phyloP scores from a whole-genome alignment of 2,329 filamentous ascomycete genomes.

The Alternaria rosae region DNA sequence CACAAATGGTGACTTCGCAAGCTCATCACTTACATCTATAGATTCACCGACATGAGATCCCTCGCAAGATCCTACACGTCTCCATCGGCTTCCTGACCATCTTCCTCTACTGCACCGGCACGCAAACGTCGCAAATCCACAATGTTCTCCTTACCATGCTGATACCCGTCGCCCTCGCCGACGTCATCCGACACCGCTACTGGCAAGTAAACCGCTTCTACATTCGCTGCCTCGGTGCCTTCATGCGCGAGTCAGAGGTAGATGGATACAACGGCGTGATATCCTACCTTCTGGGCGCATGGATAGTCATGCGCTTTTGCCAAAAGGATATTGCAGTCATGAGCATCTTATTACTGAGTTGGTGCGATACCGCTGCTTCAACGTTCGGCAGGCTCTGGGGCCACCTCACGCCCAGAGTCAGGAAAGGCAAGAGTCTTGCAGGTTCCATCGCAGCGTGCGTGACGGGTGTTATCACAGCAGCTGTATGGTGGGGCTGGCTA shows the following conservation, averaged over 20 bases:
- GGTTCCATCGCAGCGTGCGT: slow-evolving; percentile 85
- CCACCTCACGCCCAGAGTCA: slow-evolving; percentile 83
- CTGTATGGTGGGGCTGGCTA: slow-evolving; percentile 86
- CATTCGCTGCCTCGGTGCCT: slow-evolving; percentile 80
- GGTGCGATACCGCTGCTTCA: slow-evolving; percentile 97
- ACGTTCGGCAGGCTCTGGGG: slow-evolving; percentile 93
- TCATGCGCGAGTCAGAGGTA: slow-evolving; percentile 98
- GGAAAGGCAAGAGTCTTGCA: slow-evolving; percentile 88
- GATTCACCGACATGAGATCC: slow-evolving; percentile 92
- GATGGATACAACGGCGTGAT: slow-evolving; percentile 96
- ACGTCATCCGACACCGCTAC: slow-evolving; percentile 83
- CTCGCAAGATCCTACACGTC: slow-evolving; percentile 89
- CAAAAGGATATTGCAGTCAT: slow-evolving; percentile 94
- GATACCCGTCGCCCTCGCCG: slow-evolving; percentile 82
- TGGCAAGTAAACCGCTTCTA: slow-evolving; percentile 85
- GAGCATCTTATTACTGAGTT: slow-evolving; percentile 87
- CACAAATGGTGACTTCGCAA: background rate
- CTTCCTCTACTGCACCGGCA: slow-evolving; percentile 81
- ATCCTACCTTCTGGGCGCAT: slow-evolving; percentile 91
- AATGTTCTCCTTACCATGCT: slow-evolving; percentile 83
- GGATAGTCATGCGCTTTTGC: slow-evolving; percentile 83
- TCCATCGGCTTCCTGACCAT: slow-evolving; percentile 96
- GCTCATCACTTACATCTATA: slow-evolving; percentile 30
- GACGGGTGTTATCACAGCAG: slow-evolving; percentile 82
- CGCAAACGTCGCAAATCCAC: slow-evolving; percentile 78